Evolutionary conservation across 2,329 filamentous ascomycete species (phyloP), one percentile per base, ranked within the genome.

Genomic region (Diaporthe nobilis): DNA sequence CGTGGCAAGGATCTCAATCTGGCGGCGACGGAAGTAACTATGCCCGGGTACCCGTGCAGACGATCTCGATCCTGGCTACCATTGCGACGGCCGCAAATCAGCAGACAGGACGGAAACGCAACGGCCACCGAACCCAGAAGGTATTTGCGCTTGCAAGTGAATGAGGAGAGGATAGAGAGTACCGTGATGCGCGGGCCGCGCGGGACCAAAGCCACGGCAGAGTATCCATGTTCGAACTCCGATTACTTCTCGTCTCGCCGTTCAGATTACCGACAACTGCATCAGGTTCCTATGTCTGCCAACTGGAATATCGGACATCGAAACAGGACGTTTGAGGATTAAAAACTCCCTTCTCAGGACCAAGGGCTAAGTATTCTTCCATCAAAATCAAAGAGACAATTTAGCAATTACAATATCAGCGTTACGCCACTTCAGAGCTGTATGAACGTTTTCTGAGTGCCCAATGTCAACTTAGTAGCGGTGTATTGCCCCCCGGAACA

Each of bases 31-130:
- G 25, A 61, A 44, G 34, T 3, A 61, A 44, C 22, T 3, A 13
- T n/a, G 22, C n/a, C 13, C 4, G 60, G 39, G 9, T 12, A 15
- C 60, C 25, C 20, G 17, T 28, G 60, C 60, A 31, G 15, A 31
- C 60, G 42, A 65, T 65, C 60, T 65, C 39, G 60, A 65, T 65
- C 39, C 17, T 15, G 39, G 39, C 15, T 65, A 31, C 61, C 42
- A 65, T 65, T 25, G 28, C 9, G 44, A 22, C 3, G 25, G 25
- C 61, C 61, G 61, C 61, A 42, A 65, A 65, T 65, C 25, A 65
- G 25, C 17, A 31, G 42, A 65, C 12, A 22, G 61, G 61, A 49
- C 61, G 61, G 28, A 17, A 49, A 12, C 42, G 25, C 61, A 47
- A 49, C 42, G 25, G 42, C 17, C 17, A 47, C 61, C 20, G 12